phyloP scores from a whole-genome alignment of 257 asterid genomes.

The Solanum commersonii region DNA sequence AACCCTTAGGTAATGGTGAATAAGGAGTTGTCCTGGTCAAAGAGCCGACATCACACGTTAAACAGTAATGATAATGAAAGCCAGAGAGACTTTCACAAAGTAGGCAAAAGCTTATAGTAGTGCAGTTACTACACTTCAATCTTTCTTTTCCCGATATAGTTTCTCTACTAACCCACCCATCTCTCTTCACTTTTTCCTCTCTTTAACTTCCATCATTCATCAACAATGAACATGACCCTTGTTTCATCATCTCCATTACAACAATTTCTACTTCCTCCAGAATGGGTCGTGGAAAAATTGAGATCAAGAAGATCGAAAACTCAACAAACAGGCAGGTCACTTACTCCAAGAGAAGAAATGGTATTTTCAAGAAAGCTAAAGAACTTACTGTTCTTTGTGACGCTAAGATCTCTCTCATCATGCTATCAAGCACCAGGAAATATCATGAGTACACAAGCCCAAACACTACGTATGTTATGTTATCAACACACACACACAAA shows the following conservation, averaged over 20 bases:
- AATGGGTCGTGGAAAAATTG: slow-evolving; percentile 38
- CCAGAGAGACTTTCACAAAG: slow-evolving; percentile 7
- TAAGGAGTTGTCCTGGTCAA: slow-evolving; percentile 12
- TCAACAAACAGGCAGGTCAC: slow-evolving; percentile 41
- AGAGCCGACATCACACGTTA: slow-evolving; percentile 21
- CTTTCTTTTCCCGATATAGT: slow-evolving; percentile 17
- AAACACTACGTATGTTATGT: slow-evolving; percentile 30
- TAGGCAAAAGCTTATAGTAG: slow-evolving; percentile 5
- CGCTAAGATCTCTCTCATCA: slow-evolving; percentile 49
- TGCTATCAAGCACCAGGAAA: slow-evolving; percentile 33
- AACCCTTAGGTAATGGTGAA: background rate
- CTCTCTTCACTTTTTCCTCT: background rate
- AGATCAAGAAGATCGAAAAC: slow-evolving; percentile 44
- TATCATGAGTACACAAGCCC: slow-evolving; percentile 44
- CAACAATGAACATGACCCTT: background rate
- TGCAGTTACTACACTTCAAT: slow-evolving; percentile 9
- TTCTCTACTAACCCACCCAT: background rate
- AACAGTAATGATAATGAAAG: background rate
- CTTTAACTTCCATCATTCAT: background rate
- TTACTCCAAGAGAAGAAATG: slow-evolving; percentile 45
- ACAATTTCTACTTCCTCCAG: background rate
- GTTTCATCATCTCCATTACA: background rate
- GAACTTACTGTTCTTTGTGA: slow-evolving; percentile 47
- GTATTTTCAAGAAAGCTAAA: slow-evolving; percentile 49
- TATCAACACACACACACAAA: background rate